Percentiles rank a stretch among this genome's conserved stretches.
phyloP scores from a whole-genome alignment of 768 basidiomycete species.

The Macrocybe gigantea region DNA sequence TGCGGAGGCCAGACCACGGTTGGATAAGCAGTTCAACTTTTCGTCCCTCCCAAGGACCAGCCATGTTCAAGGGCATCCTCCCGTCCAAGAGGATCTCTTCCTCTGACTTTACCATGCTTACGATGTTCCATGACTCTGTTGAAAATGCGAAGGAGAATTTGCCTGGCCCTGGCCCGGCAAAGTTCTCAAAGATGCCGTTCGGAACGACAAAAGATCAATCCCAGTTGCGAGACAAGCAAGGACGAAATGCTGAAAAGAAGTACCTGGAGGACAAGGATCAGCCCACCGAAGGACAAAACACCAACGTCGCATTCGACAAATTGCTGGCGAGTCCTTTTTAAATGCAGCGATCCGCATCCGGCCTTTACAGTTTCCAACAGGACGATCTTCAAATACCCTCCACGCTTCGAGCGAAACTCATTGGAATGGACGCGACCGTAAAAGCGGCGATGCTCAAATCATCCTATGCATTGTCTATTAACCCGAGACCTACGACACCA shows the following conservation, averaged over 20 bases:
- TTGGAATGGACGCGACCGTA: conserved; percentile 76
- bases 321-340: conserved; percentile 52
- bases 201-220: conserved; percentile 25
- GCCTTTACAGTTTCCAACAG: conserved; percentile 29
- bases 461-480: conserved; percentile 55
- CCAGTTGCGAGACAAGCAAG: conserved; percentile 30
- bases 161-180: conserved; percentile 20
- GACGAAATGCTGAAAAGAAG: conserved; percentile 5
- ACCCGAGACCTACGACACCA: conserved; percentile 42
- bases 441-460: conserved; percentile 92
- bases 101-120: conserved; percentile 71
- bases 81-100: conserved; percentile 62
- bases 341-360: conserved; percentile 1
- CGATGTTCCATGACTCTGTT: conserved; percentile 35
- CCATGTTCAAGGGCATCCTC: conserved; percentile 81
- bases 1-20: conserved; percentile 8
- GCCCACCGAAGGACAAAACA: conserved; percentile 28
- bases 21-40: conserved; percentile 21
- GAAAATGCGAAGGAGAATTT: conserved; percentile 66
- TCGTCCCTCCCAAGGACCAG: conserved; percentile 14
- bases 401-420: conserved; percentile 70
- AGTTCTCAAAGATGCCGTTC: conserved; percentile 8
- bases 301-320: conserved; percentile 72
- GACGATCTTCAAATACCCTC: conserved; percentile 87
- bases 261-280: conserved; percentile 24